phyloP scores from a whole-genome alignment of 768 basidiomycete genomes.

The Pleurotus tuber-regium region DNA sequence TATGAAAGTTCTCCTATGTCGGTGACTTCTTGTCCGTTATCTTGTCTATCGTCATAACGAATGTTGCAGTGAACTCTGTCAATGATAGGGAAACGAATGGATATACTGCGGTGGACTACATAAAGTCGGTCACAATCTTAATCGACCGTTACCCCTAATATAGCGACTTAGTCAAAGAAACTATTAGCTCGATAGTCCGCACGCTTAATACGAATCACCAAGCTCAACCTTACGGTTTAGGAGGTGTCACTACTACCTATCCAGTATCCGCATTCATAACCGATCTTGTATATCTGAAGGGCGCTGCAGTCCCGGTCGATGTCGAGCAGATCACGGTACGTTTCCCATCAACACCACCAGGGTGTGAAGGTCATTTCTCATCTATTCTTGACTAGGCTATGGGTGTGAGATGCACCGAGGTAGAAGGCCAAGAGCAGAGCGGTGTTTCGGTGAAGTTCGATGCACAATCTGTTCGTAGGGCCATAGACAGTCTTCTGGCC shows the following conservation, averaged over 20 bases:
- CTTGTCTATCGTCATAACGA: constrained; percentile 9
- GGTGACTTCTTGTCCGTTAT: constrained; percentile 27
- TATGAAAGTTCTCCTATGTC: constrained; percentile 84
- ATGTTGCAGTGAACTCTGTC: constrained; percentile 66
- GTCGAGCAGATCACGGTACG: constrained; percentile 58
- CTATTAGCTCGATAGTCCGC: constrained; percentile 56
- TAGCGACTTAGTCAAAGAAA: too few species aligned
- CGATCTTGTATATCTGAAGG: constrained; percentile 77
- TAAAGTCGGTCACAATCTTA: constrained; percentile 46
- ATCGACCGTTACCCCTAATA: constrained; percentile 5
- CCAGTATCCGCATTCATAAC: constrained; percentile 82
- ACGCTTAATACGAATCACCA: constrained; percentile 68
- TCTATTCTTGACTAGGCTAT: constrained; percentile 36
- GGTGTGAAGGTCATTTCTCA: constrained; percentile 5
- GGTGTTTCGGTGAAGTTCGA: background rate
- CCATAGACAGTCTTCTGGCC: background rate
- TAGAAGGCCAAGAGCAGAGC: constrained; percentile 28
- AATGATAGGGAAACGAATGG: constrained; percentile 91
- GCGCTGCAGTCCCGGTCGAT: constrained; percentile 62
- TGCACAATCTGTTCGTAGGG: background rate
- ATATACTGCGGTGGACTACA: constrained; percentile 82
- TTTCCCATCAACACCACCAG: constrained; percentile 10
- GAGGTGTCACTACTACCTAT: constrained; percentile 59
- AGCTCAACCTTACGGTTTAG: constrained; percentile 50
- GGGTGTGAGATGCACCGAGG: constrained; percentile 58